A percentile compares a stretch with the other conserved stretches of the same genome.
Conservation (phyloP, 179 eudicot species). For the Sideroxylon spinosum region DNA sequence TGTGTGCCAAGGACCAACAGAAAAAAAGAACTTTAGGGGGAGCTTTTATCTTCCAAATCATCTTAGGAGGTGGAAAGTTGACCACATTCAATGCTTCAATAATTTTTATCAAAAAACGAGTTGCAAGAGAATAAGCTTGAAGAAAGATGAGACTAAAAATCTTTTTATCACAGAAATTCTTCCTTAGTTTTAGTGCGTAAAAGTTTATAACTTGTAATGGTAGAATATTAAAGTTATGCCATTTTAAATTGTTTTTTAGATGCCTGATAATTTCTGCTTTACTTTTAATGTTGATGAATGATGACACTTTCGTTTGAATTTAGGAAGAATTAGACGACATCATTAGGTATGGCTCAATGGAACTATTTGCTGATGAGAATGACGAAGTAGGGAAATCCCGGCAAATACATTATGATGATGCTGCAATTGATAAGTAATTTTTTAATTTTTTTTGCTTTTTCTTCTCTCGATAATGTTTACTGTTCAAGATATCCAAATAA, state of each 20-base stretch:
- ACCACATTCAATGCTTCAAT: no score
- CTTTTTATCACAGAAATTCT: no score
- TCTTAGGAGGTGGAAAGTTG: no score
- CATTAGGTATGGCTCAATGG: constrained; percentile 92
- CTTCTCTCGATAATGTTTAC: not conserved
- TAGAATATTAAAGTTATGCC: not conserved
- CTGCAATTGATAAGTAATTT: constrained; percentile 80
- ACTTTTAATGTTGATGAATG: constrained; percentile 1
- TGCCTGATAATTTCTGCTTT: not conserved
- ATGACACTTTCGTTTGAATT: constrained; percentile 17
- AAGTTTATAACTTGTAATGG: not conserved
- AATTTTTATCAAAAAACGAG: no score
- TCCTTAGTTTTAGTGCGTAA: no score
- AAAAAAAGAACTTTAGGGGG: no score
- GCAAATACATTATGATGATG: constrained; percentile 94
- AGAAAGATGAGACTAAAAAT: no score
- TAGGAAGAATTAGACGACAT: constrained; percentile 98
- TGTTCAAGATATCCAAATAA: not conserved
- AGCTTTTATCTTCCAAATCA: no score
- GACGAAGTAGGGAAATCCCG: constrained; percentile 91
- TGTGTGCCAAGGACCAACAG: no score
- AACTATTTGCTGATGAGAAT: constrained; percentile 88
- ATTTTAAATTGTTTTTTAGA: not conserved
- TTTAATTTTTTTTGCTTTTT: constrained; percentile 10
- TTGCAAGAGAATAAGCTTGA: no score